Evolutionary conservation across 2,329 filamentous ascomycete genomes (phyloP).

Genomic region (Ceratocystis cubensis): DNA sequence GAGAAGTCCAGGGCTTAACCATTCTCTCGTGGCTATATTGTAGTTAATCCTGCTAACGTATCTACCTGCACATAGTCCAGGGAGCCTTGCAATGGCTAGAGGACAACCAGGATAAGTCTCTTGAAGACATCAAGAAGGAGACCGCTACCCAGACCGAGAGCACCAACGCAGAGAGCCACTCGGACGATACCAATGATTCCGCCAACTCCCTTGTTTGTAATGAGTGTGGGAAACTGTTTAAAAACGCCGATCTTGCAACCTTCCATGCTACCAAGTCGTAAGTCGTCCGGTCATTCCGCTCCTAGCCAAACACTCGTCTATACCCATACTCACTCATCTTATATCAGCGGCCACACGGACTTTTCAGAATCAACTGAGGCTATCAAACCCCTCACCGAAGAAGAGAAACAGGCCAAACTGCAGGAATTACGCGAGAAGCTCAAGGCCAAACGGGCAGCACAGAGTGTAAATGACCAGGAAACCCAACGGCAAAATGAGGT

Average conservation of each 20-base stretch:
- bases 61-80: conserved; percentile 46
- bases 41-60: neutral
- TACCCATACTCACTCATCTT: neutral
- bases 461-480: conserved; percentile 62
- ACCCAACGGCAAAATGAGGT: conserved; percentile 80
- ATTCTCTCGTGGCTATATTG: conserved; percentile 1
- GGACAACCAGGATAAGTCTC: conserved; percentile 71
- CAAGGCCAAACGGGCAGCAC: conserved; percentile 56
- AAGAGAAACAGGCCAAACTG: conserved; percentile 74
- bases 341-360: conserved; percentile 58
- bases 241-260: conserved; percentile 66
- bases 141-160: conserved; percentile 26
- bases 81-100: conserved; percentile 92
- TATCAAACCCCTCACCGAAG: conserved; percentile 77
- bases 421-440: conserved; percentile 61
- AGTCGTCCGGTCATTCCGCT: conserved; percentile 23
- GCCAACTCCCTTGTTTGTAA: conserved; percentile 83
- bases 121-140: conserved; percentile 59
- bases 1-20: neutral
- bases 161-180: conserved; percentile 23
- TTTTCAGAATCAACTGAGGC: conserved; percentile 91
- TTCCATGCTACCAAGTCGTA: conserved; percentile 83
- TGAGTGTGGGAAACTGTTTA: conserved; percentile 85
- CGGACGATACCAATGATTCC: conserved; percentile 38
- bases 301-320: neutral